Conservation (phyloP, 257 asterid species). For the Lithospermum erythrorhizon region DNA sequence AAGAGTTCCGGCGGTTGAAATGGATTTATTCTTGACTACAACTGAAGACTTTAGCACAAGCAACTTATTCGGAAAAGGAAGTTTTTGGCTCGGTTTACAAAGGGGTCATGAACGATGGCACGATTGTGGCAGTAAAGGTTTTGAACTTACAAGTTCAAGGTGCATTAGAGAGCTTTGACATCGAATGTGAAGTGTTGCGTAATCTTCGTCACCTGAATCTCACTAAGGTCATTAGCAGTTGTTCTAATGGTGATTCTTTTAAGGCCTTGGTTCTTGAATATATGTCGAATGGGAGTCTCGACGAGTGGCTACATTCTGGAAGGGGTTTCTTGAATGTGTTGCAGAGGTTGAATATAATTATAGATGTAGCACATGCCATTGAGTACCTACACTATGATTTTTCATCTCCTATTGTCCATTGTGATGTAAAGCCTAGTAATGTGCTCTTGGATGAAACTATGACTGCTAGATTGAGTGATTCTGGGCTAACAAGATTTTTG, state of each 20-base stretch:
- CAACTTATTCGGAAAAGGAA: conserved; percentile 3
- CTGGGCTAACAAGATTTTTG: conserved; percentile 2
- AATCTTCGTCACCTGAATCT: conserved; percentile 6
- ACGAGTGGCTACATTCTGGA: conserved; percentile 1
- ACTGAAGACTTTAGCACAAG: not conserved
- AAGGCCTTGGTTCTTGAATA: conserved; percentile 7
- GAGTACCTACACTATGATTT: conserved; percentile 6
- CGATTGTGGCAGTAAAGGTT: not conserved
- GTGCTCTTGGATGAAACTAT: conserved; percentile 2
- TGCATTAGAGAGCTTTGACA: conserved; percentile 7
- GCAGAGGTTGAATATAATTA: conserved; percentile 6
- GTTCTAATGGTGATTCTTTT: not conserved
- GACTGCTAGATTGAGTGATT: conserved; percentile 1
- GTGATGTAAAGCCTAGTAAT: conserved; percentile 7
- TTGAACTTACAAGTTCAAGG: conserved; percentile 2
- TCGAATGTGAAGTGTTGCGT: conserved; percentile 1
- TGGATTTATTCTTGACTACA: not conserved
- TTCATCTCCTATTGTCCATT: not conserved
- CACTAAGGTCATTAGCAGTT: conserved; percentile 4
- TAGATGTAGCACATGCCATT: conserved; percentile 3
- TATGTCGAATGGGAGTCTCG: conserved; percentile 5
- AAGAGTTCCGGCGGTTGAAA: too few species aligned
- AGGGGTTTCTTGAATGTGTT: not conserved
- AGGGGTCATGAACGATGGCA: not conserved
- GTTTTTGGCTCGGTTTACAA: conserved; percentile 5